A percentile compares a stretch with the other conserved stretches of the same genome.
These are phyloP conservation scores for Penicillium riverlandense DNA, from an alignment of 495 filamentous ascomycete species.

Conservation along the genomic window DNA sequence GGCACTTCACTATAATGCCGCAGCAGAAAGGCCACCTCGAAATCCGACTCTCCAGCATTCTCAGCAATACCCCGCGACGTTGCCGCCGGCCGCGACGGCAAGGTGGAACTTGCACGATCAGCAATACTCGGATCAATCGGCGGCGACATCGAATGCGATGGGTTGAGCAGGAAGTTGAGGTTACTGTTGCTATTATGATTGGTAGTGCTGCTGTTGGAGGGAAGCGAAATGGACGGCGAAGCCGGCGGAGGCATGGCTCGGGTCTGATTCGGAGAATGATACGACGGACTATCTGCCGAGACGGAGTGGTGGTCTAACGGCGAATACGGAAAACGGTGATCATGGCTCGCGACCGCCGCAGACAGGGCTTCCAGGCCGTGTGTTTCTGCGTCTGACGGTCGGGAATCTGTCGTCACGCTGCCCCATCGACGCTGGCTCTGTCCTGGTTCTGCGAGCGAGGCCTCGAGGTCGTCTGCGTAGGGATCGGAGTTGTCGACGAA, in stretches of 20 bases:
- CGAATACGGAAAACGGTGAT: slow-evolving; percentile 33
- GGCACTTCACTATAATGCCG: slow-evolving; percentile 55
- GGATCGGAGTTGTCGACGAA: slow-evolving; percentile 60
- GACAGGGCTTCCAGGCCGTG: slow-evolving; percentile 52
- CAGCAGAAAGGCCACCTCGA: slow-evolving; percentile 53
- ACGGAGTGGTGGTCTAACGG: slow-evolving; percentile 22
- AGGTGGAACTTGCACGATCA: slow-evolving; percentile 23
- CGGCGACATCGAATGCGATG: slow-evolving; percentile 41
- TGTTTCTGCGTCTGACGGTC: slow-evolving; percentile 14
- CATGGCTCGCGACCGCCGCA: slow-evolving; percentile 40
- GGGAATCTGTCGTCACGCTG: slow-evolving; percentile 25
- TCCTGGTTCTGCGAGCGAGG: slow-evolving; percentile 24
- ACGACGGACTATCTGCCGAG: slow-evolving; percentile 21
- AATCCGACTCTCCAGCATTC: slow-evolving; percentile 37
- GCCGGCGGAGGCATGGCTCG: slow-evolving; percentile 26
- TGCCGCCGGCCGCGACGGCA: slow-evolving; percentile 17
- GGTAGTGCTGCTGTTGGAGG: slow-evolving; percentile 27
- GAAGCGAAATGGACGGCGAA: slow-evolving; percentile 33
- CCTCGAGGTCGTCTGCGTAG: slow-evolving; percentile 47
- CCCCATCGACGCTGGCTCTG: slow-evolving; percentile 16
- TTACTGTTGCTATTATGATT: slow-evolving; percentile 45
- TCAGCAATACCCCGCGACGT: slow-evolving; percentile 17
- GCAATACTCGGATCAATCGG: slow-evolving; percentile 38
- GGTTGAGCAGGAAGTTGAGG: slow-evolving; percentile 53
- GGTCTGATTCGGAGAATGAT: slow-evolving; percentile 26